Evolutionary conservation across 768 basidiomycete genomes (phyloP).

Genomic region (Amanita phalloides): DNA sequence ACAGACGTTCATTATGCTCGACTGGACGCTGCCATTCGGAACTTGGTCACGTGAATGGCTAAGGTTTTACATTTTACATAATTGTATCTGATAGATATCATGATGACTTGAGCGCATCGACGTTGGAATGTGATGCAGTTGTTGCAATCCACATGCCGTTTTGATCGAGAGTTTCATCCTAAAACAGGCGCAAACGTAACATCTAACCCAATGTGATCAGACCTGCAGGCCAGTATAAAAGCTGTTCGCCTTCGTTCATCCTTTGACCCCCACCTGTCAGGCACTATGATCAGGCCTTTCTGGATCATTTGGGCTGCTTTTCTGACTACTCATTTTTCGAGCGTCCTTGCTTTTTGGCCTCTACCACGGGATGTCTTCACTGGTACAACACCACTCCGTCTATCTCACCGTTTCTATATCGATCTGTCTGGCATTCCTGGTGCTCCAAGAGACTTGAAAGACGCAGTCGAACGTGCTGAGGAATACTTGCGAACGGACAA

Average conservation of each 20-base stretch:
- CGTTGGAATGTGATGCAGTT: too few relatives aligned
- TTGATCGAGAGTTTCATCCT: too few relatives aligned
- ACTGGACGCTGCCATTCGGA: too few relatives aligned
- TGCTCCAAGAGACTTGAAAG: slow-evolving; percentile 43
- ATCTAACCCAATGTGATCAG: too few relatives aligned
- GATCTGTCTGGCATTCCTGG: slow-evolving; percentile 30
- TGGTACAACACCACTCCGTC: slow-evolving; percentile 25
- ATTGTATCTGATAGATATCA: too few relatives aligned
- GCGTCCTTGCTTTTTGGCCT: slow-evolving; percentile 25
- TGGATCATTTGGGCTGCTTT: neutral
- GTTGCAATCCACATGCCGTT: too few relatives aligned
- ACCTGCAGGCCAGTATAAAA: too few relatives aligned
- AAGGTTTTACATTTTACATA: too few relatives aligned
- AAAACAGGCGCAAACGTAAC: too few relatives aligned
- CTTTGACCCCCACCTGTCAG: neutral
- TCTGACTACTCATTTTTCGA: neutral
- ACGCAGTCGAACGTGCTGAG: slow-evolving; percentile 40
- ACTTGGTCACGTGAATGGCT: too few relatives aligned
- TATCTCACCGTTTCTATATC: slow-evolving; percentile 25
- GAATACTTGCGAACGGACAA: slow-evolving; percentile 38
- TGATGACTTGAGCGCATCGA: too few relatives aligned
- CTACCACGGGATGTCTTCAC: slow-evolving; percentile 30
- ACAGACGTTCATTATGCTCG: slow-evolving; percentile 25
- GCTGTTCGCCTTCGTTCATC: neutral
- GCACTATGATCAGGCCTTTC: neutral